Percentiles rank a stretch among this genome's conserved stretches.
phyloP scores from a whole-genome alignment of 352 stramenopile genomes.

The Pythium diclinum region DNA sequence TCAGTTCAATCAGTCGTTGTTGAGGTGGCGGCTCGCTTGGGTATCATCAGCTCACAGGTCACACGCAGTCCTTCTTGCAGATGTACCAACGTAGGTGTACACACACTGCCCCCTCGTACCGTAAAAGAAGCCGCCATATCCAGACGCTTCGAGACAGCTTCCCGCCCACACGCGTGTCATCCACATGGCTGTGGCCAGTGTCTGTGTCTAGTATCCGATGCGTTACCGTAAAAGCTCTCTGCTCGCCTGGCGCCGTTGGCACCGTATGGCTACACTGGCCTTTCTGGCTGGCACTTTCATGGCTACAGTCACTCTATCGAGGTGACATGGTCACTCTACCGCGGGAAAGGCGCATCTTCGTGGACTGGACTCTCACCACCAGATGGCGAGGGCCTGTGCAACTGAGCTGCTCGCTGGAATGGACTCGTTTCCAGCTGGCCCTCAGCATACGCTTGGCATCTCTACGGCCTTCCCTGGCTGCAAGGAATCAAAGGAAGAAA shows the following conservation, averaged over 20 bases:
- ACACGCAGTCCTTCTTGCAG: background rate
- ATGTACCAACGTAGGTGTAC: too few relatives aligned
- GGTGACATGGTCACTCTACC: background rate
- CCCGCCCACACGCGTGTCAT: background rate
- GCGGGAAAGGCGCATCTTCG: background rate
- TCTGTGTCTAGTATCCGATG: background rate
- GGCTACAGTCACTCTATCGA: background rate
- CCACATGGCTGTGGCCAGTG: background rate
- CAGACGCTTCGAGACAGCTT: background rate
- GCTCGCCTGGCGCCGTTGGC: background rate
- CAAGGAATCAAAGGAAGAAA: background rate
- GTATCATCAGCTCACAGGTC: background rate
- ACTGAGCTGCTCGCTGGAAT: slow-evolving; percentile 1
- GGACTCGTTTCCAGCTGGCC: background rate
- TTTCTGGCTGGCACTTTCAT: background rate
- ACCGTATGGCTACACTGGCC: background rate
- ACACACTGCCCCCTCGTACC: background rate
- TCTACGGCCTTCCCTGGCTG: background rate
- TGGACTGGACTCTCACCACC: background rate
- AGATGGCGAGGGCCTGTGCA: background rate
- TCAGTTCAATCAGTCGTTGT: background rate
- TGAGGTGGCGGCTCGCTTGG: background rate
- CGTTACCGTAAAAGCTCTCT: too few relatives aligned
- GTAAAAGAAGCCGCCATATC: background rate
- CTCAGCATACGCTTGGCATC: background rate